These are phyloP conservation scores for Eimeria praecox DNA, from an alignment of 169 alveolate genomes.

Conservation along the genomic window DNA sequence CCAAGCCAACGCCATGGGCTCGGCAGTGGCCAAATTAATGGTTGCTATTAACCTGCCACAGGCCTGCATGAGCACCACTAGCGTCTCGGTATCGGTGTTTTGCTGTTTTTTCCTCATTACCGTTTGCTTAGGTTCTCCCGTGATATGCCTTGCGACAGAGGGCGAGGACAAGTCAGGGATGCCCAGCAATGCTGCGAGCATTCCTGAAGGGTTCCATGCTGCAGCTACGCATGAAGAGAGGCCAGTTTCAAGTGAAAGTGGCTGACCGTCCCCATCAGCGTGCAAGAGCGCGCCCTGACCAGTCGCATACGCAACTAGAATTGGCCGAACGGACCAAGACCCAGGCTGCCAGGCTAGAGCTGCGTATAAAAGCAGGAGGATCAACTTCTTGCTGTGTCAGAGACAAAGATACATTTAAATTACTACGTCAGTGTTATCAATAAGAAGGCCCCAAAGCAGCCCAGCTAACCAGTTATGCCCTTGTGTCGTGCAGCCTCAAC, in stretches of 20 bases:
- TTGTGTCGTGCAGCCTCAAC: not conserved
- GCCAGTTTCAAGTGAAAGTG: constrained; percentile 25
- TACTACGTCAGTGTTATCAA: not conserved
- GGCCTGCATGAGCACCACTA: constrained; percentile 36
- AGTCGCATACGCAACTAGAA: constrained; percentile 26
- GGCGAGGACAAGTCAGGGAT: not conserved
- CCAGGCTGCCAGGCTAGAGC: constrained; percentile 73
- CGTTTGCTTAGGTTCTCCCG: not conserved
- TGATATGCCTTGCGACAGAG: not conserved
- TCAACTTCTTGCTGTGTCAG: not conserved
- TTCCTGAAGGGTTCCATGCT: constrained; percentile 54
- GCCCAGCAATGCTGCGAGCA: constrained; percentile 44
- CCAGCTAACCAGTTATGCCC: constrained; percentile 9
- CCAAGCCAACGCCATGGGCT: constrained; percentile 60
- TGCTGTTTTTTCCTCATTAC: not conserved
- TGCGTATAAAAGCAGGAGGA: not conserved
- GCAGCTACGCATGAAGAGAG: constrained; percentile 66
- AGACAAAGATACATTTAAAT: not conserved
- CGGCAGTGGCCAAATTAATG: constrained; percentile 1
- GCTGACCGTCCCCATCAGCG: constrained; percentile 8
- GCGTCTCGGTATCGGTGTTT: not conserved
- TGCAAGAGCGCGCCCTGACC: constrained; percentile 53
- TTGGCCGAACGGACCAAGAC: constrained; percentile 62
- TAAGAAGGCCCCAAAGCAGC: not conserved
- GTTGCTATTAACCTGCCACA: constrained; percentile 12